Base-by-base conservation (phyloP, 129 eudicot species). In the Chrysanthemum makinoi region DNA sequence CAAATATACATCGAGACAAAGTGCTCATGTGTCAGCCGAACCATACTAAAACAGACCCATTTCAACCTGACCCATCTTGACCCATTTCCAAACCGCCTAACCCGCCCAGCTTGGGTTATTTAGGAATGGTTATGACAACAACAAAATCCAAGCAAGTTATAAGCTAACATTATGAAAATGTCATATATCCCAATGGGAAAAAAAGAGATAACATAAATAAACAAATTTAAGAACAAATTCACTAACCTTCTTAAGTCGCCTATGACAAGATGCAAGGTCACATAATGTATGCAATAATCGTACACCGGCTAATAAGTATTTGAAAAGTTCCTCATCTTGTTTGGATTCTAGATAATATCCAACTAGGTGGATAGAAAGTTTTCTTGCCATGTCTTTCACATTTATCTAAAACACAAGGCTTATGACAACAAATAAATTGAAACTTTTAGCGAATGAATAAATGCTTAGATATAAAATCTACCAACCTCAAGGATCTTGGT, bases 161-260 rank as follows among this genome's bases (percentile, higher is more conserved):
- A 28, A 28, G 3, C 33, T 28, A 28, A 28, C 33, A 28, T 2
- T 28, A 28, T 2, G 3, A 28, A 28, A 28, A 28, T 28, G 33
- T 28, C 33, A 28, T 28, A 28, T 20, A 28, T 28, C 33, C 33
- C 33, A 28, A 28, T 28, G 33, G 33, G 4, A 28, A 28, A 28
- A 20, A 28, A 28, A 28, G 33, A 28, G 33, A 28, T 28, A 4
- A 28, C 33, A 28, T 28, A 28, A 28, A 28, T n/a, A n/a, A n/a
- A n/a, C 2, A 28, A 28, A 28, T 4, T 28, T 28, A 28, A 28
- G 33, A 28, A 28, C 33, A 28, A 28, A 28, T 28, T 28, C 33
- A 72, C 82, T 47, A 65, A 89, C 96, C 87, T 85, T 82, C 77
- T 85, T 84, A 63, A 91, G 87, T 77, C 72, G 83, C 44, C 79